Conservation (phyloP, 2,329 filamentous ascomycete species). For the Alternaria arbusti region DNA sequence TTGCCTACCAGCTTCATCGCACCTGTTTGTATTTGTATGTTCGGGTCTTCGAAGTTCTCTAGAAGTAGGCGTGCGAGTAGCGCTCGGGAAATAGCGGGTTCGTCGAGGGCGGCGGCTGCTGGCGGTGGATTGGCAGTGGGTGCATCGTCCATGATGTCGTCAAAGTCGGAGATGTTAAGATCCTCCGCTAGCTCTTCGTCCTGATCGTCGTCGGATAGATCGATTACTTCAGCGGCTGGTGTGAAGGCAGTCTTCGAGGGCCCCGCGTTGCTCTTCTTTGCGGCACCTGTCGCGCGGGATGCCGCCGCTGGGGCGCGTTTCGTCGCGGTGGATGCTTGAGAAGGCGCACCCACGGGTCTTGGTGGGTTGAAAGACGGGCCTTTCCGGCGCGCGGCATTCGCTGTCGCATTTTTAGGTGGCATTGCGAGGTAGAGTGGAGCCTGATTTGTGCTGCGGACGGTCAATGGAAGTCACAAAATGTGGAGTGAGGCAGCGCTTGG, state of each 20-base stretch:
- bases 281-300: slow-evolving; percentile 1
- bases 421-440: slow-evolving; percentile 14
- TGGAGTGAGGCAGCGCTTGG: neutral
- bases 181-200: slow-evolving; percentile 27
- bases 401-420: slow-evolving; percentile 33
- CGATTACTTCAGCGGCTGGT: slow-evolving; percentile 33
- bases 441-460: neutral
- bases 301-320: slow-evolving; percentile 26
- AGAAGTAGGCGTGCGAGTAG: slow-evolving; percentile 79
- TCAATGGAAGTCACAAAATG: neutral
- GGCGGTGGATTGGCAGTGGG: slow-evolving; percentile 17
- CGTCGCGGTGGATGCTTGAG: slow-evolving; percentile 26
- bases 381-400: slow-evolving; percentile 33
- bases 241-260: slow-evolving; percentile 28
- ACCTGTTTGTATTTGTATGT: slow-evolving; percentile 45
- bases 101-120: slow-evolving; percentile 18
- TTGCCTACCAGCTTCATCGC: slow-evolving; percentile 73
- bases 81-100: slow-evolving; percentile 68
- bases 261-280: slow-evolving; percentile 27
- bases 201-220: slow-evolving; percentile 38
- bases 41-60: slow-evolving; percentile 70
- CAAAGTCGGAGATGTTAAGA: slow-evolving; percentile 34
- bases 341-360: slow-evolving; percentile 38
- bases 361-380: slow-evolving; percentile 48
- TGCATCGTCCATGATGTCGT: slow-evolving; percentile 40